phyloP scores from a whole-genome alignment of 2,329 filamentous ascomycete species.

The Passalora sequoiae region DNA sequence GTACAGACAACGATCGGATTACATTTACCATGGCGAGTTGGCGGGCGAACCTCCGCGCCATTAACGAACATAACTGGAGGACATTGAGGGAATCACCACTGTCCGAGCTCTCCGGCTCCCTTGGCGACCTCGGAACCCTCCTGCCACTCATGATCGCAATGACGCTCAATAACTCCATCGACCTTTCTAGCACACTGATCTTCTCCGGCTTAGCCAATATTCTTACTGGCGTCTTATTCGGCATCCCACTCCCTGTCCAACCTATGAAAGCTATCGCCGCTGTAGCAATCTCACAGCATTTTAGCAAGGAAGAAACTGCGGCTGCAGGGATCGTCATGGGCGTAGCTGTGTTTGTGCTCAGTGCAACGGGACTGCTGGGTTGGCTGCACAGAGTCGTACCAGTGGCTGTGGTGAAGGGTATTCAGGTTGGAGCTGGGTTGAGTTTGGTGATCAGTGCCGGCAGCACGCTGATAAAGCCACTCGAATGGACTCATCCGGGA shows the following conservation, averaged over 20 bases:
- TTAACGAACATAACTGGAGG: constrained; percentile 48
- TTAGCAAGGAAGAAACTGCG: constrained; percentile 66
- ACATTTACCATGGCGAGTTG: constrained; percentile 10
- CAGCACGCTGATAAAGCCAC: constrained; percentile 58
- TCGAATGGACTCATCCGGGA: constrained; percentile 62
- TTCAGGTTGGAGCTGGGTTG: constrained; percentile 86
- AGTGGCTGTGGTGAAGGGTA: constrained; percentile 84
- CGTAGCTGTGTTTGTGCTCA: constrained; percentile 67
- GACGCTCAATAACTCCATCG: constrained; percentile 70
- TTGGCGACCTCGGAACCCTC: constrained; percentile 84
- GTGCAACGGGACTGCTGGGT: constrained; percentile 69
- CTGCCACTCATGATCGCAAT: constrained; percentile 86
- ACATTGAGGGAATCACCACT: constrained; percentile 55
- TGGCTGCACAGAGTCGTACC: constrained; percentile 72
- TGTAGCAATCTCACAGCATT: constrained; percentile 68
- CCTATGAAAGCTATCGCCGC: constrained; percentile 88
- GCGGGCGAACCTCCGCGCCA: constrained; percentile 23
- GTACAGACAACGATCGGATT: not conserved
- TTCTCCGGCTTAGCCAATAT: constrained; percentile 88
- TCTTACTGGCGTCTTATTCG: constrained; percentile 73
- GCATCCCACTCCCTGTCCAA: constrained; percentile 85
- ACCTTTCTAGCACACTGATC: constrained; percentile 75
- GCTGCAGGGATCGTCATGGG: constrained; percentile 79
- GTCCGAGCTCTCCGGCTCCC: constrained; percentile 78
- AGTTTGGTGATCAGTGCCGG: constrained; percentile 76